phyloP scores from a whole-genome alignment of 805 yeast genomes.

The Starmerella apis region DNA sequence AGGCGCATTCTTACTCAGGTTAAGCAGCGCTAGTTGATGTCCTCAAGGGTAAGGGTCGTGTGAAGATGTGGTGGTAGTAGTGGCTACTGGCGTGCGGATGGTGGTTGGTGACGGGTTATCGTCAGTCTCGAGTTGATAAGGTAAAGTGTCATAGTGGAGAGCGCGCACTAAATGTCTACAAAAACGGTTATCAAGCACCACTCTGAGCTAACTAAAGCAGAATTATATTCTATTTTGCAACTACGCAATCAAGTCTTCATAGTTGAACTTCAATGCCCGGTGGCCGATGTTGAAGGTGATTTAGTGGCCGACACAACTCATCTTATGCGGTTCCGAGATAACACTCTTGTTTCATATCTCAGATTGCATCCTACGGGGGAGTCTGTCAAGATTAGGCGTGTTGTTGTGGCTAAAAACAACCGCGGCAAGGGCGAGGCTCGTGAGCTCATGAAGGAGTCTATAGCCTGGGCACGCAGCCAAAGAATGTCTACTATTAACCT shows the following conservation, averaged over 20 bases:
- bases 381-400: slow-evolving; percentile 18
- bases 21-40: background rate
- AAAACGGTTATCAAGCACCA: slow-evolving; percentile 9
- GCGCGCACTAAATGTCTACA: background rate
- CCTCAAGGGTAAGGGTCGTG: background rate
- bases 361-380: slow-evolving; percentile 6
- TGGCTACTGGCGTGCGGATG: too few relatives aligned
- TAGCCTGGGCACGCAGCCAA: slow-evolving; percentile 8
- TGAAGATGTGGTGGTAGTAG: too few relatives aligned
- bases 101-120: too few relatives aligned
- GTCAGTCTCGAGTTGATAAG: background rate
- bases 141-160: background rate
- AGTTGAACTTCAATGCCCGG: slow-evolving; percentile 23
- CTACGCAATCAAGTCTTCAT: slow-evolving; percentile 23
- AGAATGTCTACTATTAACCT: slow-evolving; percentile 1
- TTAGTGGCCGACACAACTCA: slow-evolving; percentile 16
- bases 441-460: slow-evolving; percentile 10
- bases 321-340: slow-evolving; percentile 8
- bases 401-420: slow-evolving; percentile 15
- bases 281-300: slow-evolving; percentile 24
- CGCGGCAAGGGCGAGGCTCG: slow-evolving; percentile 21
- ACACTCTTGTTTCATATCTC: slow-evolving; percentile 11
- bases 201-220: slow-evolving; percentile 6
- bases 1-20: background rate
- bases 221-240: slow-evolving; percentile 18